These are phyloP conservation scores for Jatropha curcas DNA, from an alignment of 345 rosid species.

Conservation along the genomic window DNA sequence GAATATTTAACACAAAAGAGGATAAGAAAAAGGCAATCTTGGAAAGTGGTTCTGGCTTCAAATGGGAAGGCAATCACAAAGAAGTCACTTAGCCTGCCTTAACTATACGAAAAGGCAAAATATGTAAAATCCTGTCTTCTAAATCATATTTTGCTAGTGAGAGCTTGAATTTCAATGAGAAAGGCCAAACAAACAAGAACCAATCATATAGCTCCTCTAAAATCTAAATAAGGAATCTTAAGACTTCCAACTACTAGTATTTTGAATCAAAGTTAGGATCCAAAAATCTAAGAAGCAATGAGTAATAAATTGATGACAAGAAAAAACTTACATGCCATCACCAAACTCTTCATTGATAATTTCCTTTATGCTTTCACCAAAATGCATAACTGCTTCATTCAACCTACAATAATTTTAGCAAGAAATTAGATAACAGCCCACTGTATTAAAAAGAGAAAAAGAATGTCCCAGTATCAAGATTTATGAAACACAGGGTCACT, in stretches of 20 bases:
- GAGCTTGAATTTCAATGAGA: background rate
- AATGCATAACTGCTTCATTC: slow-evolving; percentile 97
- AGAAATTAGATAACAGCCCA: background rate
- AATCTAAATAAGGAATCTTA: background rate
- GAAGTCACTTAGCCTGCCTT: background rate
- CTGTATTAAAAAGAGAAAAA: no score
- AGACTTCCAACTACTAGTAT: background rate
- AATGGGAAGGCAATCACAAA: background rate
- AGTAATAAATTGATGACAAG: background rate
- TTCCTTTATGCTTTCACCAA: slow-evolving; percentile 92
- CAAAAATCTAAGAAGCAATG: background rate
- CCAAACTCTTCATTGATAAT: slow-evolving; percentile 92
- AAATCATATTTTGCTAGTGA: background rate
- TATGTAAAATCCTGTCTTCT: background rate
- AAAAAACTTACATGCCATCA: slow-evolving; percentile 76
- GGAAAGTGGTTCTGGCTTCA: background rate
- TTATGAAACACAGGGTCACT: background rate
- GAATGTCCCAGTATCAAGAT: background rate
- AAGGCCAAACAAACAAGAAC: background rate
- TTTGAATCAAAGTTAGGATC: background rate
- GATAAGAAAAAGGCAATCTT: background rate
- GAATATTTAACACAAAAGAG: background rate
- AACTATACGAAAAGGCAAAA: background rate
- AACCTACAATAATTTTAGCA: slow-evolving; percentile 45
- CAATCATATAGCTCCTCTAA: background rate